Conservation (phyloP, 2,329 filamentous ascomycete species). For the Colletotrichum graminicola region DNA sequence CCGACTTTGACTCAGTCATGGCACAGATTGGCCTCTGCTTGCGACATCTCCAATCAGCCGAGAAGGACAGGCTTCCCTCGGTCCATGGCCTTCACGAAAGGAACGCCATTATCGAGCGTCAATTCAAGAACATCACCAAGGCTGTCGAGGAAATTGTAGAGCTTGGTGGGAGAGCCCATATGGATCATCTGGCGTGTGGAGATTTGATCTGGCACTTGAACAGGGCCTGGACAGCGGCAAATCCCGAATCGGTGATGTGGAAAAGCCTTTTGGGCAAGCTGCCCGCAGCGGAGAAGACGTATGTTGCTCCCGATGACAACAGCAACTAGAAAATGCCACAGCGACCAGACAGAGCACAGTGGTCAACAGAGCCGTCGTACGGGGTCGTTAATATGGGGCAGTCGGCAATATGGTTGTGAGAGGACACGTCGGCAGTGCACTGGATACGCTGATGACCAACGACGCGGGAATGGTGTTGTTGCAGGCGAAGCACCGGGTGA, state of each 20-base stretch:
- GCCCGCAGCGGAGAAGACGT: background rate
- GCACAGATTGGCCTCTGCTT: constrained; percentile 28
- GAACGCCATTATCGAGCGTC: constrained; percentile 1
- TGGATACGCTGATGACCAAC: background rate
- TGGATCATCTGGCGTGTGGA: constrained; percentile 13
- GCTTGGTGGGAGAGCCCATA: constrained; percentile 5
- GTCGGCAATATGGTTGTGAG: background rate
- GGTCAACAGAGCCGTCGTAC: too few species aligned
- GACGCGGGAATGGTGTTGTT: background rate
- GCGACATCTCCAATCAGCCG: constrained; percentile 15
- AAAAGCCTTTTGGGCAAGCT: constrained; percentile 8
- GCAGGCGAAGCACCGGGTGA: background rate
- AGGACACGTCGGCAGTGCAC: background rate
- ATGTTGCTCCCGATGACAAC: background rate
- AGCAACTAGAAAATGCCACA: background rate
- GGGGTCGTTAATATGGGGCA: background rate
- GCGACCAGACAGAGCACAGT: background rate
- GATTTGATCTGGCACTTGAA: constrained; percentile 17
- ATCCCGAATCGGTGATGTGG: constrained; percentile 12
- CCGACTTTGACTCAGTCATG: background rate
- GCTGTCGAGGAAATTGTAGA: constrained; percentile 23
- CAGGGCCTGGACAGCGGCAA: constrained; percentile 4
- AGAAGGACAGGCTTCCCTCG: background rate
- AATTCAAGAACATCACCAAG: constrained; percentile 21
- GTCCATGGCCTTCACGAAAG: background rate